These are phyloP conservation scores for Rhodomyrtus tomentosa DNA, from an alignment of 345 rosid species.

Conservation along the genomic window DNA sequence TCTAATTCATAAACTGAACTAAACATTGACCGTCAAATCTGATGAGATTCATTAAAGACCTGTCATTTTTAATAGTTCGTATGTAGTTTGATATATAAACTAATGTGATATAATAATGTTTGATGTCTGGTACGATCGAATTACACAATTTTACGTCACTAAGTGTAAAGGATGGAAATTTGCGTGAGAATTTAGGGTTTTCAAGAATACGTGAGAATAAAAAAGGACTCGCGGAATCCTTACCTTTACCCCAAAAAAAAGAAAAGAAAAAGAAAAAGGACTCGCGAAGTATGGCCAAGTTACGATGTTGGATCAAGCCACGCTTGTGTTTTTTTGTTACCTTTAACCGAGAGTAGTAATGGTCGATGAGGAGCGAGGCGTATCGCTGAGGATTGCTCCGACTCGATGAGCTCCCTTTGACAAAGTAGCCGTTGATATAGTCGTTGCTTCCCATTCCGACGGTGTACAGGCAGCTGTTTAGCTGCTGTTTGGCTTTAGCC, in stretches of 20 bases:
- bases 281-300: neutral
- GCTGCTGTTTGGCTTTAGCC: neutral
- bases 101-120: too few relatives aligned
- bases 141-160: too few relatives aligned
- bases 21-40: neutral
- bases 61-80: neutral
- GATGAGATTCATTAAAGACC: neutral
- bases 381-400: conserved; percentile 1
- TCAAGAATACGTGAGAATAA: too few relatives aligned
- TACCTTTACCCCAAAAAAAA: too few relatives aligned
- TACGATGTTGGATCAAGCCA: neutral
- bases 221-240: too few relatives aligned
- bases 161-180: neutral
- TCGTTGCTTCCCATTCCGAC: conserved; percentile 31
- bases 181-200: neutral
- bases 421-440: conserved; percentile 29
- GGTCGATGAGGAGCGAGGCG: conserved; percentile 6
- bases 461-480: conserved; percentile 20
- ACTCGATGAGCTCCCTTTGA: conserved; percentile 7
- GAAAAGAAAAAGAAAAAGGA: too few relatives aligned
- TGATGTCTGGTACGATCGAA: too few relatives aligned
- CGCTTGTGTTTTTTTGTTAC: neutral
- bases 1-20: neutral
- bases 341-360: conserved; percentile 8
- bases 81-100: too few relatives aligned